phyloP scores from a whole-genome alignment of 768 basidiomycete species.

The Mycena galopus region DNA sequence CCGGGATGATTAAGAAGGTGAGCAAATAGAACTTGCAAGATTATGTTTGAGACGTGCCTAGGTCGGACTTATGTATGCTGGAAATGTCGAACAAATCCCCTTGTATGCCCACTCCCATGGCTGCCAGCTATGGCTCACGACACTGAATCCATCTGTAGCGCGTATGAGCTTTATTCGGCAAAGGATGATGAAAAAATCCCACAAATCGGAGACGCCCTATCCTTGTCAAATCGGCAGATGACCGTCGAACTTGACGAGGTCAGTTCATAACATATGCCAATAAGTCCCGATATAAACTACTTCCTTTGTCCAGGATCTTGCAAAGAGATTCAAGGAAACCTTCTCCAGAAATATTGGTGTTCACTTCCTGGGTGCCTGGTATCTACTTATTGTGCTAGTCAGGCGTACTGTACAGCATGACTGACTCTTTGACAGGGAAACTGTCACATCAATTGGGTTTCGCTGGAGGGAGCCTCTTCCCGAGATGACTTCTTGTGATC shows the following conservation, averaged over 20 bases:
- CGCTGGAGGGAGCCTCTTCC: background rate
- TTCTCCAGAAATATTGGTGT: background rate
- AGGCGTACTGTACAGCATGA: too few relatives aligned
- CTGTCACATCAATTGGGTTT: background rate
- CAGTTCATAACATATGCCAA: too few relatives aligned
- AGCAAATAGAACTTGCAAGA: background rate
- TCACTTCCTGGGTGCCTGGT: constrained; percentile 11
- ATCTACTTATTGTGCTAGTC: too few relatives aligned
- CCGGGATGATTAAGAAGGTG: constrained; percentile 53
- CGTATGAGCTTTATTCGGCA: constrained; percentile 25
- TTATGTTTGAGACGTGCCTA: constrained; percentile 8
- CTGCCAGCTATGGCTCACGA: too few relatives aligned
- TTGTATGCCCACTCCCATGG: constrained; percentile 32
- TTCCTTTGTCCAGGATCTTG: background rate
- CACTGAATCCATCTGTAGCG: constrained; percentile 13
- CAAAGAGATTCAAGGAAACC: background rate
- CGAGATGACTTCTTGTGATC: background rate
- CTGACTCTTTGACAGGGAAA: constrained; percentile 12
- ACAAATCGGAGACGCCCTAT: too few relatives aligned
- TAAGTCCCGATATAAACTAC: too few relatives aligned
- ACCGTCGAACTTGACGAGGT: too few relatives aligned
- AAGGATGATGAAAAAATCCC: too few relatives aligned
- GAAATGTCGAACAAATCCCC: constrained; percentile 49
- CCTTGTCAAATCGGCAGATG: too few relatives aligned
- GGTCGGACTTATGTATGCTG: constrained; percentile 49